Percentiles rank a stretch among this genome's conserved stretches.
Conservation (phyloP, 305 asterid species). For the Fraxinus albicans region DNA sequence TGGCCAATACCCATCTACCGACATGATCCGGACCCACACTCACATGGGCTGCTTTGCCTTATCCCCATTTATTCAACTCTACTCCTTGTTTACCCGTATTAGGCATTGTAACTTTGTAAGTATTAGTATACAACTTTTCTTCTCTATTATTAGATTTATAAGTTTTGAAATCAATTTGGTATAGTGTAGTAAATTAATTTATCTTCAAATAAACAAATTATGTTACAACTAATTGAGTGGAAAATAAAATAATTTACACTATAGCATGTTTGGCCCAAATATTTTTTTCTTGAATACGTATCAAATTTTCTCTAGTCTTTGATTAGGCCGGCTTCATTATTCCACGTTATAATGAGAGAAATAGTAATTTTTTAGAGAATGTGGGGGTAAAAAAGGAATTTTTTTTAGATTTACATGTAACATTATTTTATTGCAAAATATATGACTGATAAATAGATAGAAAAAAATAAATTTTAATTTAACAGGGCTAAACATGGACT, state of each 20-base stretch:
- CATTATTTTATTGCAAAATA: no score
- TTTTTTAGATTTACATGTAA: no score
- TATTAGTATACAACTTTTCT: neutral
- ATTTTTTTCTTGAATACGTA: neutral
- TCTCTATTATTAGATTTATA: neutral
- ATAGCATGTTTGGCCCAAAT: neutral
- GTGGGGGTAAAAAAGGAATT: no score
- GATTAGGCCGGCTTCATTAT: neutral
- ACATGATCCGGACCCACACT: constrained; percentile 28
- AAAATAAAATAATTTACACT: no score
- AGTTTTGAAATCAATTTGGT: neutral
- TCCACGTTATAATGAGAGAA: no score
- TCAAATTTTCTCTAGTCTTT: neutral
- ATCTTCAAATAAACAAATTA: neutral
- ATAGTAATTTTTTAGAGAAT: no score
- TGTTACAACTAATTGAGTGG: neutral
- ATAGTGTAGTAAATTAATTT: neutral
- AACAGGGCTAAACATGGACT: no score
- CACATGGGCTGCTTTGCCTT: constrained; percentile 32
- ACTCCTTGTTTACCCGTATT: neutral
- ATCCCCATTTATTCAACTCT: neutral
- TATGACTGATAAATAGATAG: no score
- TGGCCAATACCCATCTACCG: constrained; percentile 26
- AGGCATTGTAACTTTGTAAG: neutral
- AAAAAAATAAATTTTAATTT: no score